Evolutionary conservation across 2,329 filamentous ascomycete genomes (phyloP).

Genomic region (Teratosphaeria zuluensis): DNA sequence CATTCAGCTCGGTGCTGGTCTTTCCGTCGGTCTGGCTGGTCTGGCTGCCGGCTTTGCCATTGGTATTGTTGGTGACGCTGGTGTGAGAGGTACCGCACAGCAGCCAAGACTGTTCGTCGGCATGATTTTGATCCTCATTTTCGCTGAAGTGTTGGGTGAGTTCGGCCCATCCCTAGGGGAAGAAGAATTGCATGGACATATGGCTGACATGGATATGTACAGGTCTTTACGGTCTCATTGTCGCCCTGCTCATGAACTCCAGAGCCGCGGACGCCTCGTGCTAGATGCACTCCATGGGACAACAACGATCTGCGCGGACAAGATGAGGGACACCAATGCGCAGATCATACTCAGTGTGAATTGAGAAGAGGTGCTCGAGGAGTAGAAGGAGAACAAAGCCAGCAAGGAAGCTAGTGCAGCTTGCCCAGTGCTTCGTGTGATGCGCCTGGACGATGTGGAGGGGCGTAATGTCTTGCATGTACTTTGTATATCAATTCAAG

Average conservation of each 20-base stretch:
- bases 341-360: not conserved
- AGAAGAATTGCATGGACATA: not conserved
- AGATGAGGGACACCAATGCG: constrained; percentile 6
- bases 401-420: not conserved
- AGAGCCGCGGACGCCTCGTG: constrained; percentile 57
- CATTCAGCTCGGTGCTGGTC: constrained; percentile 45
- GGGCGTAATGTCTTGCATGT: not conserved
- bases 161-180: constrained; percentile 10
- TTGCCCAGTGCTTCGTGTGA: not conserved
- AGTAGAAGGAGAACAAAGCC: not conserved
- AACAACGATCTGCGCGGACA: constrained; percentile 33
- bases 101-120: constrained; percentile 84
- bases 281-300: constrained; percentile 41
- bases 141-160: constrained; percentile 94
- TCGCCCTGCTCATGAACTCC: constrained; percentile 99
- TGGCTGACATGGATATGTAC: not conserved
- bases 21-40: constrained; percentile 37
- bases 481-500: not conserved
- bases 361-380: not conserved
- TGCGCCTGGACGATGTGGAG: not conserved
- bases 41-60: constrained; percentile 38
- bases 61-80: constrained; percentile 61
- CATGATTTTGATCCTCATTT: constrained; percentile 99
- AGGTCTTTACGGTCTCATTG: constrained; percentile 99
- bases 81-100: constrained; percentile 77